phyloP scores from a whole-genome alignment of 352 stramenopile species.

The Pythium aphanidermatum region DNA sequence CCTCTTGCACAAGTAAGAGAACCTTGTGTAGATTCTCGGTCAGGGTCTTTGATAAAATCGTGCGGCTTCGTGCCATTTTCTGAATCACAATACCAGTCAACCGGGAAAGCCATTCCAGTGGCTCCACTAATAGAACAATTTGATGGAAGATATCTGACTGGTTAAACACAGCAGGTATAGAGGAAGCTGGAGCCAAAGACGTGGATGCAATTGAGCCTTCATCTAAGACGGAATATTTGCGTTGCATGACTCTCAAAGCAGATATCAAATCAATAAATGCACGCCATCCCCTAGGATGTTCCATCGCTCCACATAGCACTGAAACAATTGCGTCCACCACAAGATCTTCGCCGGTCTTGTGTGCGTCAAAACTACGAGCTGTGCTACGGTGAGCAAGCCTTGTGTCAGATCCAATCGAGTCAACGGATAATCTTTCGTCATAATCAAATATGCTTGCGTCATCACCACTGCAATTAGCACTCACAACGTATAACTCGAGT shows the following conservation, averaged over 20 bases:
- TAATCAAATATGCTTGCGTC: background rate
- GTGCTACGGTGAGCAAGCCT: no score
- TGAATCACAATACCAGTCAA: slow-evolving; percentile 69
- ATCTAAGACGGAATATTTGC: slow-evolving; percentile 37
- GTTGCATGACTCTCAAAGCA: slow-evolving; percentile 48
- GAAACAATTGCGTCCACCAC: slow-evolving; percentile 81
- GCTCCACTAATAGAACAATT: slow-evolving; percentile 23
- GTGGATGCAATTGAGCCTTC: background rate
- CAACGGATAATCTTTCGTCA: background rate
- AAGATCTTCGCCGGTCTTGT: slow-evolving; percentile 71
- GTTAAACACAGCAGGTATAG: slow-evolving; percentile 15
- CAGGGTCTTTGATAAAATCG: slow-evolving; percentile 63
- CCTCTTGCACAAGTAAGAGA: slow-evolving; percentile 60
- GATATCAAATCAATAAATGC: slow-evolving; percentile 65
- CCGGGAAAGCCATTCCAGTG: slow-evolving; percentile 58
- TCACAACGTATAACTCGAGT: slow-evolving; percentile 64
- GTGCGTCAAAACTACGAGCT: slow-evolving; percentile 59
- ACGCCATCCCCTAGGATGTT: slow-evolving; percentile 46
- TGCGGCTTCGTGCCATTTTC: slow-evolving; percentile 65
- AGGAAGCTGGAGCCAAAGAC: slow-evolving; percentile 7
- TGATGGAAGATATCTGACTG: background rate
- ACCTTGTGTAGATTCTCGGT: slow-evolving; percentile 78
- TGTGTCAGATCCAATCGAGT: no score
- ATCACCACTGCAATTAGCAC: slow-evolving; percentile 12
- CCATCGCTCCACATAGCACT: slow-evolving; percentile 69